Conservation (phyloP, 2,329 filamentous ascomycete genomes). For the Colletotrichum tabaci region DNA sequence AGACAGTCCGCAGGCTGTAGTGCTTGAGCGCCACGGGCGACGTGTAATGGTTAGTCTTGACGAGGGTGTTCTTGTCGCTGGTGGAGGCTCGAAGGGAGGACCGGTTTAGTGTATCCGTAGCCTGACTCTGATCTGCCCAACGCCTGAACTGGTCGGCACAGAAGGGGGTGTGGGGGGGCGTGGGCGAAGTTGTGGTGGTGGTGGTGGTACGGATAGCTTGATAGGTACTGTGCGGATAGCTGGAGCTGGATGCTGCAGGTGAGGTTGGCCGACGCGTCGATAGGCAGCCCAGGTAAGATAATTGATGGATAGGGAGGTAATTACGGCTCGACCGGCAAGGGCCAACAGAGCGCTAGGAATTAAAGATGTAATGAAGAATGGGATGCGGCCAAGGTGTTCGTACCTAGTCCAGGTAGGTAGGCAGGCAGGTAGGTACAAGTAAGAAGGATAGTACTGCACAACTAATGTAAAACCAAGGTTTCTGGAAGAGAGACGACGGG, state of each 20-base stretch:
- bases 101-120: background rate
- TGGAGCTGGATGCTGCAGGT: slow-evolving; percentile 10
- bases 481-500: slow-evolving; percentile 7
- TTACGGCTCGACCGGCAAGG: slow-evolving; percentile 20
- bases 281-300: background rate
- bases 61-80: background rate
- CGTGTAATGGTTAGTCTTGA: background rate
- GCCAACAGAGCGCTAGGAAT: slow-evolving; percentile 12
- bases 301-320: slow-evolving; percentile 7
- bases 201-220: background rate
- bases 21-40: slow-evolving; percentile 21
- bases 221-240: no score
- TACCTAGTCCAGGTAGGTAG: no score
- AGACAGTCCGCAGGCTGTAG: background rate
- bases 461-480: background rate
- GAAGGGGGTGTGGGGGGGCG: slow-evolving; percentile 6
- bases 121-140: background rate
- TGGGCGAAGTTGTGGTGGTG: slow-evolving; percentile 12
- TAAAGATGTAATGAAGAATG: slow-evolving; percentile 14
- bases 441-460: no score
- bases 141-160: background rate
- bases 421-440: no score
- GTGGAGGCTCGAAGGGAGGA: slow-evolving; percentile 12
- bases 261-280: slow-evolving; percentile 25
- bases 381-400: background rate